Evolutionary conservation across 352 stramenopile species (phyloP).

Genomic region (Pythium brassicae): DNA sequence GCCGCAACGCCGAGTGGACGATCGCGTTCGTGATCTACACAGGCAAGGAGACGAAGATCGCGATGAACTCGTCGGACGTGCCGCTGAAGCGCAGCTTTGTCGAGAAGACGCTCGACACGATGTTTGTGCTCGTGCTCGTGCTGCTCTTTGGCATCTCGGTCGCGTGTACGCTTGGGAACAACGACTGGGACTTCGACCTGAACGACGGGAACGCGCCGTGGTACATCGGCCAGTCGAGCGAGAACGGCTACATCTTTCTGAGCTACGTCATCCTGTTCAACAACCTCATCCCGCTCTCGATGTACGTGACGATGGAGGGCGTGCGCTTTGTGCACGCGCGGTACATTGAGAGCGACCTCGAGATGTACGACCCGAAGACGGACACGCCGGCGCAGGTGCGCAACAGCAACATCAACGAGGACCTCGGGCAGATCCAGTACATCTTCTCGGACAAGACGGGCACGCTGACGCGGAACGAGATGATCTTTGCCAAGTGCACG

Average conservation of each 20-base stretch:
- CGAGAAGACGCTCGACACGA: constrained; percentile 83
- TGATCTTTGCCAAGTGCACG: constrained; percentile 94
- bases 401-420: constrained; percentile 89
- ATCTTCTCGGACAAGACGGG: constrained; percentile 99
- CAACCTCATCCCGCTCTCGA: constrained; percentile 95
- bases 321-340: constrained; percentile 84
- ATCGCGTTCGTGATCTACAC: constrained; percentile 85
- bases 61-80: constrained; percentile 79
- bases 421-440: constrained; percentile 95
- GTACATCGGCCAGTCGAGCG: constrained; percentile 56
- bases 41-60: constrained; percentile 78
- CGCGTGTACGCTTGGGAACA: constrained; percentile 78
- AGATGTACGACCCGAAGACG: constrained; percentile 66
- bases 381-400: constrained; percentile 86
- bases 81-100: constrained; percentile 85
- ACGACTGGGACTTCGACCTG: constrained; percentile 76
- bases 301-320: constrained; percentile 89
- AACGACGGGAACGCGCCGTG: constrained; percentile 45
- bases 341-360: constrained; percentile 79
- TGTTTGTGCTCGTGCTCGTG: constrained; percentile 86
- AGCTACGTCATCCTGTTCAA: constrained; percentile 90
- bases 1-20: constrained; percentile 82
- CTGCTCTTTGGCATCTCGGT: constrained; percentile 84
- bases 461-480: constrained; percentile 98
- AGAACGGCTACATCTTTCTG: constrained; percentile 86